Evolutionary conservation across 176 grass and related monocot species (phyloP), one percentile per base, ranked within the genome.

Genomic region (Oryza coarctata): DNA sequence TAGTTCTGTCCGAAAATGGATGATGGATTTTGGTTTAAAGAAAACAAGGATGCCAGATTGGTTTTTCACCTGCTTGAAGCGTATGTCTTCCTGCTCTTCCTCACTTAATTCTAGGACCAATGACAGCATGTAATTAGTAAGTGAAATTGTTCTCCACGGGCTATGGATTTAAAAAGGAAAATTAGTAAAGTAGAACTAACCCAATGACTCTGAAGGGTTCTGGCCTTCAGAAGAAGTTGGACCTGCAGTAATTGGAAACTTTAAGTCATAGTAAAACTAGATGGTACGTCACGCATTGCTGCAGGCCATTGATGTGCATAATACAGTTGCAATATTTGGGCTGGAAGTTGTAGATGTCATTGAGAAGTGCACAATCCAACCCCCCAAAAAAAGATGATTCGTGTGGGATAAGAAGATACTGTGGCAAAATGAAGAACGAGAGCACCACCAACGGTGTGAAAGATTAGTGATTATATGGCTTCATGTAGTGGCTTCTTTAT

Each of bases 31-130:
- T 75, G 38, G 49, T 22, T 55, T 55, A 8, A n/a, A n/a, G 12
- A 55, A 55, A 55, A 55, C 12, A 55, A 55, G 47, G 7, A 55
- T 55, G 50, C 50, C 20, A 49, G 50, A 18, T 22, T n/a, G 50
- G 5, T 55, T 52, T 82, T 45, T 58, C 88, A 98, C 95, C 95
- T 95, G 90, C 90, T 98, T 98, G 85, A 98, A 95, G 45, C 79
- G 86, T 74, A 95, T 79, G 71, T 95, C 95, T 85, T 98, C 90
- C 66, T 50, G 84, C 72, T 98, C 95, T 25, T 93, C 95, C 38
- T 84, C 60, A 32, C 88, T 98, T 86, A 98, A 90, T 72, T 98
- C 95, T 98, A 84, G 73, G 35, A 86, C 68, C 35, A 90, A 65
- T 32, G 81, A 40, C 79, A 43, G 5, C 47, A 87, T 32, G 75